A percentile compares a stretch with the other conserved stretches of the same genome.
phyloP scores from a whole-genome alignment of 768 basidiomycete species.

The Tremella yokohamensis region DNA sequence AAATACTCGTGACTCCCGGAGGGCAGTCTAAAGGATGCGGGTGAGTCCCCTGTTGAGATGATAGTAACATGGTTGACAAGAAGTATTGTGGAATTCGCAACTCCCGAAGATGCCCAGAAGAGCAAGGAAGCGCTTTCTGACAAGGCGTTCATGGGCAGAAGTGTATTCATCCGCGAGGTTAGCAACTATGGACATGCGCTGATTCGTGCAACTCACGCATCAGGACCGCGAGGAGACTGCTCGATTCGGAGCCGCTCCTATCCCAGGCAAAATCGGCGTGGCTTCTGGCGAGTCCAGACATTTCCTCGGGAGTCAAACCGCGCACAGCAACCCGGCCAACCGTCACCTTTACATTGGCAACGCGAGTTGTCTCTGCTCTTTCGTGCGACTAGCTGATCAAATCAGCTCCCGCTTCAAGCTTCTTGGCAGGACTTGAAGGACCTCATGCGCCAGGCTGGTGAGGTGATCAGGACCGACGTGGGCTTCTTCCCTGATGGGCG shows the following conservation, averaged over 20 bases:
- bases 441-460: slow-evolving; percentile 89
- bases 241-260: slow-evolving; percentile 89
- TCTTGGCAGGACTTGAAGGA: slow-evolving; percentile 99
- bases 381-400: neutral
- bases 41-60: slow-evolving; percentile 59
- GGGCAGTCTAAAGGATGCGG: slow-evolving; percentile 99
- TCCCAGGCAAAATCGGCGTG: slow-evolving; percentile 92
- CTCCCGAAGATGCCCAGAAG: slow-evolving; percentile 81
- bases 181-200: slow-evolving; percentile 23
- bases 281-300: slow-evolving; percentile 69
- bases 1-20: slow-evolving; percentile 93
- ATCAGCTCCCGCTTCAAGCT: slow-evolving; percentile 88
- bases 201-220: neutral
- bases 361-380: slow-evolving; percentile 54
- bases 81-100: slow-evolving; percentile 93
- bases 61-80: slow-evolving; percentile 3
- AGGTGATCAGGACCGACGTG: slow-evolving; percentile 92
- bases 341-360: slow-evolving; percentile 92
- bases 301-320: slow-evolving; percentile 26
- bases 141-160: slow-evolving; percentile 80
- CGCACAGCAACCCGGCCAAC: slow-evolving; percentile 19
- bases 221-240: slow-evolving; percentile 96
- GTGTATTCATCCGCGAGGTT: slow-evolving; percentile 95
- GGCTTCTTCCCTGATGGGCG: slow-evolving; percentile 80
- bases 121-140: slow-evolving; percentile 89